Percentiles rank a stretch among this genome's conserved stretches.
Conservation (phyloP, 208 protist species). For the Zelonia costaricensis region DNA sequence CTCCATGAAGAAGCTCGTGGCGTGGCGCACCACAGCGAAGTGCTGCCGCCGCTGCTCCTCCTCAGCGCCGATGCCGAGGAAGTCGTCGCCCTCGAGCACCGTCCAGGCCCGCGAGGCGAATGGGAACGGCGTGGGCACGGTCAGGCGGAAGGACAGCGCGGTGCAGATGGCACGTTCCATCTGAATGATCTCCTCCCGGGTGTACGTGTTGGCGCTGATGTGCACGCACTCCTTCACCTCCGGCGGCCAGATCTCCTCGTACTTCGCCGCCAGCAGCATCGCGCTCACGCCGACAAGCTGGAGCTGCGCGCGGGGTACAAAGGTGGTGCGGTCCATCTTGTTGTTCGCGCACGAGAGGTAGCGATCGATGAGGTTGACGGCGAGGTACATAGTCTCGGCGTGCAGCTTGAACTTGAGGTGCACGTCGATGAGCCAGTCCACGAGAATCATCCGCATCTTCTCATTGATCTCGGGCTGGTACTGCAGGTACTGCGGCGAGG, state of each 20-base stretch:
- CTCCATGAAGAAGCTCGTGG: conserved; percentile 87
- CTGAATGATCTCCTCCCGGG: conserved; percentile 85
- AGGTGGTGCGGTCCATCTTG: conserved; percentile 53
- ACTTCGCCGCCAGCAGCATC: conserved; percentile 93
- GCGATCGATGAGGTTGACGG: conserved; percentile 97
- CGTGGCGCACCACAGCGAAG: conserved; percentile 51
- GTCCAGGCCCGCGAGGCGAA: conserved; percentile 84
- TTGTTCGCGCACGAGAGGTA: conserved; percentile 83
- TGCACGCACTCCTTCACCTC: conserved; percentile 94
- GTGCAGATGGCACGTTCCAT: conserved; percentile 91
- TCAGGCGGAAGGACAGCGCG: conserved; percentile 87
- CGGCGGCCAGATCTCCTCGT: conserved; percentile 95
- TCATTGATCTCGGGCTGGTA: conserved; percentile 95
- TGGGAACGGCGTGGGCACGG: conserved; percentile 81
- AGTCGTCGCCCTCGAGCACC: conserved; percentile 69
- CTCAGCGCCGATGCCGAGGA: conserved; percentile 29
- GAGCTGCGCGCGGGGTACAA: conserved; percentile 85
- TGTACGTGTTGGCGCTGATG: conserved; percentile 95
- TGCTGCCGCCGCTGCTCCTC: conserved; percentile 43
- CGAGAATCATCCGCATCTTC: conserved; percentile 97
- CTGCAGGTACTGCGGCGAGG: conserved; percentile 78
- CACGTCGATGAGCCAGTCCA: conserved; percentile 99
- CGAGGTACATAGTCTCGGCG: conserved; percentile 97
- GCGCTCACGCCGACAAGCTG: conserved; percentile 96
- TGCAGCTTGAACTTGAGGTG: conserved; percentile 97